Evolutionary conservation across 1,284 basidiomycete species (phyloP).

Genomic region (Ceratorhiza oryzae-sativae): DNA sequence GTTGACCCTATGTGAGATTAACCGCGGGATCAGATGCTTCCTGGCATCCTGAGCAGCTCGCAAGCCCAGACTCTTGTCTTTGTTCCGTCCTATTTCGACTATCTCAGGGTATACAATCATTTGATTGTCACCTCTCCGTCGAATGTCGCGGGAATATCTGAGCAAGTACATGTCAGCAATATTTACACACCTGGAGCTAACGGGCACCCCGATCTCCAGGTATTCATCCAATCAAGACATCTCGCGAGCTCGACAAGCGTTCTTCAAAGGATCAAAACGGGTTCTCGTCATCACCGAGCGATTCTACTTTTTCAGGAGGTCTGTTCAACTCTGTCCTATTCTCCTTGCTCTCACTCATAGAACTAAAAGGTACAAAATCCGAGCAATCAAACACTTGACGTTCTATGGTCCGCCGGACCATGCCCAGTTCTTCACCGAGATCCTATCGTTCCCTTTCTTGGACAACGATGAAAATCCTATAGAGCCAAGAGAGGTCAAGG

Average conservation of each 20-base stretch:
- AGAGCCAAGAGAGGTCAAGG: constrained; percentile 72
- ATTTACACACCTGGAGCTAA: not conserved
- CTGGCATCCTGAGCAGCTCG: constrained; percentile 83
- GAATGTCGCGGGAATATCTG: constrained; percentile 84
- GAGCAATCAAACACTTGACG: constrained; percentile 89
- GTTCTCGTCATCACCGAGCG: constrained; percentile 94
- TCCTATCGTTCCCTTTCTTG: constrained; percentile 86
- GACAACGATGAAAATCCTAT: constrained; percentile 60
- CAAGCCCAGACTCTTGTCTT: constrained; percentile 88
- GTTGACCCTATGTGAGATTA: not conserved
- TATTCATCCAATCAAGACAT: constrained; percentile 95
- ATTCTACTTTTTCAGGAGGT: constrained; percentile 97
- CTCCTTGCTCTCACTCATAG: constrained; percentile 5
- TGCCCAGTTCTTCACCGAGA: constrained; percentile 89
- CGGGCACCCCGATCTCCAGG: constrained; percentile 60
- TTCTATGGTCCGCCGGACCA: constrained; percentile 95
- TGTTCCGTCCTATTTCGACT: constrained; percentile 96
- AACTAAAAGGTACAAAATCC: constrained; percentile 76
- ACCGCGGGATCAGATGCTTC: constrained; percentile 69
- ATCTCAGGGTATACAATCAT: constrained; percentile 88
- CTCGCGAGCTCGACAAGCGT: constrained; percentile 88
- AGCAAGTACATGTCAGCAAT: constrained; percentile 60
- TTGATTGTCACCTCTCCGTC: constrained; percentile 77
- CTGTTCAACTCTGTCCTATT: constrained; percentile 40
- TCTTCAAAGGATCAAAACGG: constrained; percentile 87